Evolutionary conservation across 1,284 basidiomycete genomes (phyloP).

Genomic region (Xerocomus minutiporus): DNA sequence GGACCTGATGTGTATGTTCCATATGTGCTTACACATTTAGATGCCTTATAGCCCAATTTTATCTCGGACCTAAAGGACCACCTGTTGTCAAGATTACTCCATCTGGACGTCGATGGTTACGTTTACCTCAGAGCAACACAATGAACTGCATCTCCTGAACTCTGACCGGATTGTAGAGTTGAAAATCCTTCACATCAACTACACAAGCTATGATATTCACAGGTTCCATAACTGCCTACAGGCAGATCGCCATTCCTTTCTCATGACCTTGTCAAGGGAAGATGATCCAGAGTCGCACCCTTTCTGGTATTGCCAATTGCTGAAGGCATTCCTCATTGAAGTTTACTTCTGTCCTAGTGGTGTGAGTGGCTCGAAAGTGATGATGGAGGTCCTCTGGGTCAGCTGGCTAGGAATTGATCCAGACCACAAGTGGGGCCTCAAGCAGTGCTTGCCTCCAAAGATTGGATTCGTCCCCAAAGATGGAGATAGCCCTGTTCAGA

Average conservation of each 20-base stretch:
- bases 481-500: conserved; percentile 2
- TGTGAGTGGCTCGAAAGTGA: neutral
- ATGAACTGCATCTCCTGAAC: neutral
- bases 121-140: neutral
- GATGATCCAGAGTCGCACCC: conserved; percentile 15
- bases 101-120: neutral
- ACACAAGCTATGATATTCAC: conserved; percentile 16
- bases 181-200: neutral
- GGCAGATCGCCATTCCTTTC: conserved; percentile 10
- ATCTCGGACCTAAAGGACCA: no score
- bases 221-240: conserved; percentile 37
- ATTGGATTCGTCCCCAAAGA: conserved; percentile 10
- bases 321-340: conserved; percentile 1
- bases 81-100: neutral
- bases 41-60: neutral
- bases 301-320: conserved; percentile 15
- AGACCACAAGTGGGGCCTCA: conserved; percentile 3
- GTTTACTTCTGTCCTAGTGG: neutral
- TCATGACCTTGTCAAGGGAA: conserved; percentile 35
- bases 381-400: neutral
- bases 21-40: neutral
- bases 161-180: neutral
- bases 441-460: conserved; percentile 5
- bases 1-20: neutral
- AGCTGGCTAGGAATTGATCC: conserved; percentile 10